Evolutionary conservation across 2,329 filamentous ascomycete genomes (phyloP).

Genomic region (Chalara sp.): DNA sequence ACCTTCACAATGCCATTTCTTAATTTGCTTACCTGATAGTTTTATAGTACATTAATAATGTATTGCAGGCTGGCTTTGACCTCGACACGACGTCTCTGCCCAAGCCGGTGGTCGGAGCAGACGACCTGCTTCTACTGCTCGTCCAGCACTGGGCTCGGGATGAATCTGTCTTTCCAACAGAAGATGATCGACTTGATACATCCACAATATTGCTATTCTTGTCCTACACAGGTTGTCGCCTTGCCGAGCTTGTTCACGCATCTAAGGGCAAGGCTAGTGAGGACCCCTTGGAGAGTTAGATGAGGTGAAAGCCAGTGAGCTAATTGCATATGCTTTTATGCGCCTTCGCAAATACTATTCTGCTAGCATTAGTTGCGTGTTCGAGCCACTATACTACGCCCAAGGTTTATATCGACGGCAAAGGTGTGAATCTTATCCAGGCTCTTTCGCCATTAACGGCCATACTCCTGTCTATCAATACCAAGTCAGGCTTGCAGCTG

Average conservation of each 20-base stretch:
- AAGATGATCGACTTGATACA: conserved; percentile 14
- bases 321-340: too few species aligned
- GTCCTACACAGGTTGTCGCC: conserved; percentile 17
- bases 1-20: conserved; percentile 1
- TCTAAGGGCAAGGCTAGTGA: conserved; percentile 14
- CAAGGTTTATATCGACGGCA: too few species aligned
- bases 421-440: too few species aligned
- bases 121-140: conserved; percentile 18
- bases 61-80: conserved; percentile 8
- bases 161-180: conserved; percentile 2
- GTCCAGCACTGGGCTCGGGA: conserved; percentile 14
- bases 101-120: conserved; percentile 14
- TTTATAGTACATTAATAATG: conserved; percentile 12
- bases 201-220: conserved; percentile 12
- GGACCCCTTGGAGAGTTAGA: conserved; percentile 9
- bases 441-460: too few species aligned
- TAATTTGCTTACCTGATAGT: conserved; percentile 3
- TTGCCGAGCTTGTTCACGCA: conserved; percentile 19
- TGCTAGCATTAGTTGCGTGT: too few species aligned
- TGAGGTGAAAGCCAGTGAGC: not conserved
- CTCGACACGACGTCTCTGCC: conserved; percentile 12
- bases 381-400: too few species aligned
- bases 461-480: too few species aligned
- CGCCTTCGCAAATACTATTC: too few species aligned
- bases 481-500: too few species aligned